phyloP scores from a whole-genome alignment of 2,329 filamentous ascomycete species.

The Penicillium thymicola region DNA sequence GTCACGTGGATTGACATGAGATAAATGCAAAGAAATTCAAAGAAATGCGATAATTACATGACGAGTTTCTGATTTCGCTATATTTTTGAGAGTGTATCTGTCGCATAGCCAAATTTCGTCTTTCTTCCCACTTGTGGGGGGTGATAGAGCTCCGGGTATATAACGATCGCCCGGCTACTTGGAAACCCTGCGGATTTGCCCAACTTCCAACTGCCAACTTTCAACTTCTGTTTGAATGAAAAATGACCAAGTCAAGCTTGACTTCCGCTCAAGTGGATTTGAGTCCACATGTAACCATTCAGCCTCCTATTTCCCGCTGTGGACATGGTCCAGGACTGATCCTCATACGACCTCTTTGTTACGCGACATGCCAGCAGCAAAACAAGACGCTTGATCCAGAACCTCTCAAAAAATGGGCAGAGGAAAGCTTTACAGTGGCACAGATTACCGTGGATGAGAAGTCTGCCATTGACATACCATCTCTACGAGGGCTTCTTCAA shows the following conservation, averaged over 20 bases:
- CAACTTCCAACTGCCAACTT: background rate
- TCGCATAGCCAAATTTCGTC: background rate
- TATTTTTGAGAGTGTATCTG: background rate
- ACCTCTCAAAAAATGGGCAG: slow-evolving; percentile 65
- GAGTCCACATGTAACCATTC: slow-evolving; percentile 14
- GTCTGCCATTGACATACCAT: slow-evolving; percentile 11
- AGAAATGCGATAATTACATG: background rate
- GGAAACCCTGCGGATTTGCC: background rate
- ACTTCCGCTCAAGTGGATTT: slow-evolving; percentile 7
- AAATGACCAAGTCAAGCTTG: background rate
- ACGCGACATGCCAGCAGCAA: slow-evolving; percentile 26
- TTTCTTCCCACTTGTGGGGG: background rate
- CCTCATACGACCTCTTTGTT: slow-evolving; percentile 39
- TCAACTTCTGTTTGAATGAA: background rate
- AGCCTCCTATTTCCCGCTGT: slow-evolving; percentile 49
- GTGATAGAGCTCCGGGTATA: background rate
- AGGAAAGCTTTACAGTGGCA: slow-evolving; percentile 64
- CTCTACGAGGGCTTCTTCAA: slow-evolving; percentile 8
- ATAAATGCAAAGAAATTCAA: background rate
- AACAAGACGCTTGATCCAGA: slow-evolving; percentile 50
- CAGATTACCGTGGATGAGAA: slow-evolving; percentile 43
- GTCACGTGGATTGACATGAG: slow-evolving; percentile 1
- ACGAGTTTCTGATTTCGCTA: background rate
- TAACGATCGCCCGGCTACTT: background rate
- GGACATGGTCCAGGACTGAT: slow-evolving; percentile 50